A percentile compares a stretch with the other conserved stretches of the same genome.
phyloP scores from a whole-genome alignment of 768 basidiomycete species.

The Tulasnella sp. region DNA sequence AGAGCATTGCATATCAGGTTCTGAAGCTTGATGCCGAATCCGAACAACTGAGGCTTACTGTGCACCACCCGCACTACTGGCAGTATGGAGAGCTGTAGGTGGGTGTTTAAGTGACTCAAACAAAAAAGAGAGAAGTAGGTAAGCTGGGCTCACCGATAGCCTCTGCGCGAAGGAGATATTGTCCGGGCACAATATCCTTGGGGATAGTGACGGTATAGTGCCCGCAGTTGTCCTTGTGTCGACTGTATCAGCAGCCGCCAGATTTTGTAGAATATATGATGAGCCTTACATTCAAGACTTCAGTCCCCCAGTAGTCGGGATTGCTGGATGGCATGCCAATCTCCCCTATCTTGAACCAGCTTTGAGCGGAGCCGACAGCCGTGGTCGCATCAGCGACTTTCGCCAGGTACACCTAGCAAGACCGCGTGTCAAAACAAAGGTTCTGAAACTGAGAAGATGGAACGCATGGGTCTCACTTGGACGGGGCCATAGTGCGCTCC shows the following conservation, averaged over 20 bases:
- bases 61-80: slow-evolving; percentile 34
- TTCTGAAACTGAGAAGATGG: too few species aligned
- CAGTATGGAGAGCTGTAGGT: slow-evolving; percentile 43
- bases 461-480: too few species aligned
- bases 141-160: too few species aligned
- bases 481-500: slow-evolving; percentile 44
- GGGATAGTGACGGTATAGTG: slow-evolving; percentile 40
- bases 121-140: too few species aligned
- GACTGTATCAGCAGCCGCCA: background rate
- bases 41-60: slow-evolving; percentile 29
- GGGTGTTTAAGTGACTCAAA: too few species aligned
- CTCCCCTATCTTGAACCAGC: slow-evolving; percentile 45
- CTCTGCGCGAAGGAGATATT: slow-evolving; percentile 42
- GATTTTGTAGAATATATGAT: background rate
- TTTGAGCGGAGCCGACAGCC: slow-evolving; percentile 33
- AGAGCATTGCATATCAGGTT: background rate
- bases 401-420: slow-evolving; percentile 26
- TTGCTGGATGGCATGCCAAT: too few species aligned
- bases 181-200: slow-evolving; percentile 32
- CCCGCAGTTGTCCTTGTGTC: slow-evolving; percentile 19
- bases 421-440: too few species aligned
- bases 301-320: slow-evolving; percentile 24
- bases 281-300: slow-evolving; percentile 14
- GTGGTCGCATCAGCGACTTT: slow-evolving; percentile 37
- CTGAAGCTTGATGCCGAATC: background rate